Conservation (phyloP, 768 basidiomycete genomes). For the Agrocybe chaxingu region DNA sequence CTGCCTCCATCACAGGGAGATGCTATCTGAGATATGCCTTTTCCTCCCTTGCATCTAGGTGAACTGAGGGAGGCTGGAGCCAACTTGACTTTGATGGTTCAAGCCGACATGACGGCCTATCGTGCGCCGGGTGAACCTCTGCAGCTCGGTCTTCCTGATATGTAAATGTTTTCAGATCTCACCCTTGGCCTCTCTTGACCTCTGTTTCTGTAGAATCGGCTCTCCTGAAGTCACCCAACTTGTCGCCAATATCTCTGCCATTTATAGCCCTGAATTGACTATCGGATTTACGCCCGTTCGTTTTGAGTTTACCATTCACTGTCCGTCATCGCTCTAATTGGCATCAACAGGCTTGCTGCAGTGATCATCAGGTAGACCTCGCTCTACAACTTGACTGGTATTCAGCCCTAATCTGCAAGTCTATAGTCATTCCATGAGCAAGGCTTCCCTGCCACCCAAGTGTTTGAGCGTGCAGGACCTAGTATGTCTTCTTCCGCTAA, state of each 20-base stretch:
- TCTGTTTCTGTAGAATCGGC: constrained; percentile 55
- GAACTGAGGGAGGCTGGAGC: constrained; percentile 54
- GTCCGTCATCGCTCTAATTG: constrained; percentile 2
- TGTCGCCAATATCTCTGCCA: constrained; percentile 66
- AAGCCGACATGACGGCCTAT: constrained; percentile 92
- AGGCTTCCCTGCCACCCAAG: constrained; percentile 83
- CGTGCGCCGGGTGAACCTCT: constrained; percentile 73
- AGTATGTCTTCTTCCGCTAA: constrained; percentile 35
- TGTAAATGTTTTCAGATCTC: constrained; percentile 34
- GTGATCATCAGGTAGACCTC: constrained; percentile 72
- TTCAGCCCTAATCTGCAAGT: not conserved
- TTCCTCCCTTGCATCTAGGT: constrained; percentile 30
- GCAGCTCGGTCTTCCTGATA: constrained; percentile 78
- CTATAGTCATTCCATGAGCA: constrained; percentile 72
- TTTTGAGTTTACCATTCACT: constrained; percentile 2
- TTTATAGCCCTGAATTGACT: constrained; percentile 79
- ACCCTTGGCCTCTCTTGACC: not conserved
- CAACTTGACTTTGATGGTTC: constrained; percentile 80
- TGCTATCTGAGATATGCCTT: not conserved
- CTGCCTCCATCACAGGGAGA: not conserved
- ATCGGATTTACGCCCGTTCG: constrained; percentile 66
- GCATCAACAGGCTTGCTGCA: constrained; percentile 69
- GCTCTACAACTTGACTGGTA: not conserved
- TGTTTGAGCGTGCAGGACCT: constrained; percentile 84
- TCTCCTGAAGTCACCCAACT: constrained; percentile 74